Evolutionary conservation across 306 rosid species (phyloP).

Genomic region (Medicago arabica): DNA sequence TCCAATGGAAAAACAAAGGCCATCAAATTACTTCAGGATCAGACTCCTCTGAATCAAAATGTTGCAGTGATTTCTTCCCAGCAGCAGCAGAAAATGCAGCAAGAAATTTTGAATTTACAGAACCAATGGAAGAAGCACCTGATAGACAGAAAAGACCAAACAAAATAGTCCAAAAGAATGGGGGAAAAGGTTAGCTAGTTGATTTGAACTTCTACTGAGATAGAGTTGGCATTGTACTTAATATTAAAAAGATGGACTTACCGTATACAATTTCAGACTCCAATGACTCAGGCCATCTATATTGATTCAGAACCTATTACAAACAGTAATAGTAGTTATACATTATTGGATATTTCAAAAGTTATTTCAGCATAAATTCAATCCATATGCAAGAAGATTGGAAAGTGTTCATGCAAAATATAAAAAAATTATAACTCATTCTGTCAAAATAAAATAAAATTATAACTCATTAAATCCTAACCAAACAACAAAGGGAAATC

Average conservation of each 20-base stretch:
- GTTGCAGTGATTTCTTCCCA: conserved; percentile 70
- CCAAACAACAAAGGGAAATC: conserved; percentile 29
- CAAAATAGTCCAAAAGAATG: conserved; percentile 32
- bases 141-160: conserved; percentile 39
- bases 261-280: conserved; percentile 75
- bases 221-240: conserved; percentile 9
- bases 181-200: conserved; percentile 2
- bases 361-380: conserved; percentile 8
- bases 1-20: conserved; percentile 28
- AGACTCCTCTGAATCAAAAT: conserved; percentile 81
- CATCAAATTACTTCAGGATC: conserved; percentile 71
- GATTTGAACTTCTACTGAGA: conserved; percentile 23
- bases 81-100: conserved; percentile 83
- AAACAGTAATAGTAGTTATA: conserved; percentile 19
- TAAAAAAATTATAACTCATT: conserved; percentile 21
- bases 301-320: conserved; percentile 66
- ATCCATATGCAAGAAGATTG: conserved; percentile 24
- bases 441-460: too few relatives aligned
- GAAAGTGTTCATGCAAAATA: not conserved
- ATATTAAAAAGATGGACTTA: conserved; percentile 42
- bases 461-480: conserved; percentile 18
- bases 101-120: conserved; percentile 66
- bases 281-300: conserved; percentile 80
- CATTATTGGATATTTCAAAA: conserved; percentile 35
- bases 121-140: conserved; percentile 86